These are phyloP conservation scores for Myriosclerotinia duriaeana DNA, from an alignment of 2,329 filamentous ascomycete species.

Conservation along the genomic window DNA sequence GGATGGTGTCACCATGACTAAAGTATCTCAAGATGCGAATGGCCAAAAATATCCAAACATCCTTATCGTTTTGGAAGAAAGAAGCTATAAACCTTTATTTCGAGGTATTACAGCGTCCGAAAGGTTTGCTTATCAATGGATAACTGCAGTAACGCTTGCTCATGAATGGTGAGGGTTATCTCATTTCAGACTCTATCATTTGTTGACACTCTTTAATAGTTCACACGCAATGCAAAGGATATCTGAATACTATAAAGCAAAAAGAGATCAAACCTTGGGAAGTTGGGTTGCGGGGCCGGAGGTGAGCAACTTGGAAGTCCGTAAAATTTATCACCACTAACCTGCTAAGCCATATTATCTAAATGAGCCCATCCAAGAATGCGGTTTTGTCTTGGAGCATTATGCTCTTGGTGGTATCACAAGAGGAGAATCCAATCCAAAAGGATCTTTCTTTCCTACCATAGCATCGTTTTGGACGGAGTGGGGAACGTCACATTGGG, in stretches of 20 bases:
- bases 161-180: conserved; percentile 5
- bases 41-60: not conserved
- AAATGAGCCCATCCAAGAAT: not conserved
- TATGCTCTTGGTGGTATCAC: not conserved
- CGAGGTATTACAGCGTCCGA: conserved; percentile 1
- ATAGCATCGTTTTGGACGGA: conserved; percentile 11
- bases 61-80: not conserved
- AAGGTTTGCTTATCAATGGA: conserved; percentile 13
- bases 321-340: not conserved
- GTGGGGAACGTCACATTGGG: not conserved
- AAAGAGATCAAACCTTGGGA: no score
- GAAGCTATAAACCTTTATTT: not conserved
- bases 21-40: no score
- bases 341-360: not conserved
- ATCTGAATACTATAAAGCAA: not conserved
- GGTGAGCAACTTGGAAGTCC: not conserved
- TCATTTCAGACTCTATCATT: not conserved
- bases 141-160: conserved; percentile 1
- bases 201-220: not conserved
- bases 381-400: conserved; percentile 1
- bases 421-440: not conserved
- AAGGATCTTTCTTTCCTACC: not conserved
- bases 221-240: not conserved
- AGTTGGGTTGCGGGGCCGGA: not conserved
- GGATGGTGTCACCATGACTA: no score